phyloP scores from a whole-genome alignment of 345 rosid genomes.

The Mercurialis annua region DNA sequence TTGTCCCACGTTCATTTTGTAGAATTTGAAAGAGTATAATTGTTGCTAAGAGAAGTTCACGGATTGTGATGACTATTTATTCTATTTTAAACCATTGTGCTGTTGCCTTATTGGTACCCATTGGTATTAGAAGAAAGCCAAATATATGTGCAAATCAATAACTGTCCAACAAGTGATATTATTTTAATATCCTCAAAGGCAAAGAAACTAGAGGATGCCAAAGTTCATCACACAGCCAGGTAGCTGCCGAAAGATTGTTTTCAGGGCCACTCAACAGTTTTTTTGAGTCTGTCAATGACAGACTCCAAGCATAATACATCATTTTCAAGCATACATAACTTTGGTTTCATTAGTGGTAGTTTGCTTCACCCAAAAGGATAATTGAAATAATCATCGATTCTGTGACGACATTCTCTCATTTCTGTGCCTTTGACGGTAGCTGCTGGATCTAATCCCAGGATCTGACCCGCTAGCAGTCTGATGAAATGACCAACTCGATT shows the following conservation, averaged over 20 bases:
- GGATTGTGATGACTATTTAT: too few species aligned
- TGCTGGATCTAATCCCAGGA: constrained; percentile 39
- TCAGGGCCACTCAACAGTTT: constrained; percentile 41
- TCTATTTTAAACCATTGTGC: too few species aligned
- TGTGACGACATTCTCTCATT: constrained; percentile 61
- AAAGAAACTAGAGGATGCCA: constrained; percentile 40
- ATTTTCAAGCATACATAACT: constrained; percentile 56
- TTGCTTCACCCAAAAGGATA: constrained; percentile 33
- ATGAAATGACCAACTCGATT: constrained; percentile 54
- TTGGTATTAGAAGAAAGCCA: too few species aligned
- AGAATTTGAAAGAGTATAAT: too few species aligned
- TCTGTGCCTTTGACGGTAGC: constrained; percentile 74
- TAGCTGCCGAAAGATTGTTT: constrained; percentile 34
- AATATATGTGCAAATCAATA: neutral
- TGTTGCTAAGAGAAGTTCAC: too few species aligned
- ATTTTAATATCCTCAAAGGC: constrained; percentile 39
- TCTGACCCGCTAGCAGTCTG: constrained; percentile 50
- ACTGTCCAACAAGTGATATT: constrained; percentile 21
- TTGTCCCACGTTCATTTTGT: too few species aligned
- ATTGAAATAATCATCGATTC: constrained; percentile 39
- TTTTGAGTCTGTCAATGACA: constrained; percentile 26
- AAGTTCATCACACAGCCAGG: constrained; percentile 38
- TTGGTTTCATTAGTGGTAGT: constrained; percentile 35
- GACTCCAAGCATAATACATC: constrained; percentile 47
- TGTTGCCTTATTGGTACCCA: too few species aligned